Evolutionary conservation across 129 eudicot genomes (phyloP).

Genomic region (Erigeron canadensis): DNA sequence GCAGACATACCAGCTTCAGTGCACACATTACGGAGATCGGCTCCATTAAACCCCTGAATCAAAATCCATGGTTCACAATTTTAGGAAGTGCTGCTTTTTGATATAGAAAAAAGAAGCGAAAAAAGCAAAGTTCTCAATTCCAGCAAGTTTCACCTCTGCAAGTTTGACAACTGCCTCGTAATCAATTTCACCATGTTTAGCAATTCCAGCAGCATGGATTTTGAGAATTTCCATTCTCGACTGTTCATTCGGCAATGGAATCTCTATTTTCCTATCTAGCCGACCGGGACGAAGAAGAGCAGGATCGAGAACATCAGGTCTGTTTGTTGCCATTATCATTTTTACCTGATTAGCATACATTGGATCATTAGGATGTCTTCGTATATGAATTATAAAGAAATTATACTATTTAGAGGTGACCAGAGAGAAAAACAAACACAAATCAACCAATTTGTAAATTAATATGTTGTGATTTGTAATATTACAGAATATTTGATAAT

Average conservation of each 20-base stretch:
- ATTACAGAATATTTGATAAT: too few species aligned
- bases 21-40: conserved; percentile 92
- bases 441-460: not conserved
- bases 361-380: not conserved
- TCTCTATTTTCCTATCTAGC: conserved; percentile 90
- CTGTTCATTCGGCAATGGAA: conserved; percentile 94
- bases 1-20: conserved; percentile 99
- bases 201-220: conserved; percentile 94
- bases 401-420: not conserved
- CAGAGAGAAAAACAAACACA: not conserved
- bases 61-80: not conserved
- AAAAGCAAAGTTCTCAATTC: too few species aligned
- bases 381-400: not conserved
- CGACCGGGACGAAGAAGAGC: conserved; percentile 99
- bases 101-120: too few species aligned
- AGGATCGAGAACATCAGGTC: conserved; percentile 98
- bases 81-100: too few species aligned
- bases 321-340: conserved; percentile 98
- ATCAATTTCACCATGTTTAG: conserved; percentile 98
- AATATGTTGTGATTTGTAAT: too few species aligned
- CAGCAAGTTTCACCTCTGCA: conserved; percentile 59
- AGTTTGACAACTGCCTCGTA: conserved; percentile 94
- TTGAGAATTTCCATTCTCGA: conserved; percentile 95
- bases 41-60: conserved; percentile 92
- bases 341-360: conserved; percentile 54